Conservation (phyloP, 129 eudicot genomes). For the Calendula officinalis region DNA sequence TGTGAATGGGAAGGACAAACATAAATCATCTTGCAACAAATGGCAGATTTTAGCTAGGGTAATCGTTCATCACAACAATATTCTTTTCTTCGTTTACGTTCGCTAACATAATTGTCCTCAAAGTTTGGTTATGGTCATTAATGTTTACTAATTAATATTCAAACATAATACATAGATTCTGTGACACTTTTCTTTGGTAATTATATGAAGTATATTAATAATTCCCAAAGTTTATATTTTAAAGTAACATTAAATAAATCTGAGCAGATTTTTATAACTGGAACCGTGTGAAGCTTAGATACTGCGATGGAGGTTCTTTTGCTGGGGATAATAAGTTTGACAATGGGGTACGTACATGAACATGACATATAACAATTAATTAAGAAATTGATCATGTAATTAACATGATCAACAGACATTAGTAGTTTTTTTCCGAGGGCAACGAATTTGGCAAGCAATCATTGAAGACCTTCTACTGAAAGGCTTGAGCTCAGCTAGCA, state of each 20-base stretch:
- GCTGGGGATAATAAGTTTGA: slow-evolving; percentile 65
- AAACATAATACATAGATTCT: no score
- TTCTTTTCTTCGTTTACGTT: no score
- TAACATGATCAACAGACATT: slow-evolving; percentile 61
- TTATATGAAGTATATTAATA: no score
- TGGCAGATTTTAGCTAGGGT: no score
- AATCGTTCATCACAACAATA: no score
- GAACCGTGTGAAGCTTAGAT: slow-evolving; percentile 98
- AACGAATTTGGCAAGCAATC: slow-evolving; percentile 84
- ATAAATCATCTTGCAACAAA: neutral
- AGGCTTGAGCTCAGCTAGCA: slow-evolving; percentile 65
- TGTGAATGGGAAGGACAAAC: neutral
- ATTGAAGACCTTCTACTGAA: slow-evolving; percentile 85
- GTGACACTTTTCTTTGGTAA: no score
- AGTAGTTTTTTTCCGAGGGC: slow-evolving; percentile 87
- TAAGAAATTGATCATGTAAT: slow-evolving; percentile 14
- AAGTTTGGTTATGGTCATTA: no score
- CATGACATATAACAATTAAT: slow-evolving; percentile 5
- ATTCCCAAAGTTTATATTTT: neutral
- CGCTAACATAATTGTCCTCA: no score
- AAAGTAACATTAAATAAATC: slow-evolving; percentile 9
- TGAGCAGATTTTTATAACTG: slow-evolving; percentile 91
- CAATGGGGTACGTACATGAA: slow-evolving; percentile 90
- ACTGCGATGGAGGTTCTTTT: slow-evolving; percentile 97
- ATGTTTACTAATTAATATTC: no score